A percentile compares a stretch with the other conserved stretches of the same genome.
phyloP scores from a whole-genome alignment of 495 filamentous ascomycete species.

The Astrothelium macrocarpum region DNA sequence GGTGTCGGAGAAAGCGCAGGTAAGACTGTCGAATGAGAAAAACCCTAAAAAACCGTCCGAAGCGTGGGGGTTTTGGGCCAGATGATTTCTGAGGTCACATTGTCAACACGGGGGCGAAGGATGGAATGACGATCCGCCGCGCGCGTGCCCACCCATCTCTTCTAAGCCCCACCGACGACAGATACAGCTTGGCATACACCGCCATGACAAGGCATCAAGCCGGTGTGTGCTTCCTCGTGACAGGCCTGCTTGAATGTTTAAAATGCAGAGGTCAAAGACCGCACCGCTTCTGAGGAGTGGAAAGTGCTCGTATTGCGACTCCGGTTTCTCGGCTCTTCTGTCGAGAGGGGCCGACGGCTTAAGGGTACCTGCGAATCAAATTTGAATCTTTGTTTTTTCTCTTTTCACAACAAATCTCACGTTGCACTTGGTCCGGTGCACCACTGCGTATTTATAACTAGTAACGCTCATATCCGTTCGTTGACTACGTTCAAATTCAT shows the following conservation, averaged over 20 bases:
- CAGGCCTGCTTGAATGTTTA: neutral
- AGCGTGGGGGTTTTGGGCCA: neutral
- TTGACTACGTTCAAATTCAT: neutral
- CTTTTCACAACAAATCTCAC: neutral
- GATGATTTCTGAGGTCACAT: conserved; percentile 5
- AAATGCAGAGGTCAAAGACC: neutral
- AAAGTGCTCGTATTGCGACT: neutral
- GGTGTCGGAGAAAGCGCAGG: neutral
- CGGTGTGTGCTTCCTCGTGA: neutral
- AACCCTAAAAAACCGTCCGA: neutral
- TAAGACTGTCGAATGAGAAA: neutral
- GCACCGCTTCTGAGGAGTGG: neutral
- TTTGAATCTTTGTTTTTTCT: neutral
- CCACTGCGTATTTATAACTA: neutral
- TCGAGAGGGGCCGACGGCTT: neutral
- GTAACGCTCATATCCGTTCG: neutral
- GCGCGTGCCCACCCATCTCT: neutral
- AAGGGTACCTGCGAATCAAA: neutral
- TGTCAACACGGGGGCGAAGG: neutral
- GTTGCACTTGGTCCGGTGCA: neutral
- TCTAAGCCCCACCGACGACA: neutral
- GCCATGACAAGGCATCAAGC: neutral
- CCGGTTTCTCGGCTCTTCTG: neutral
- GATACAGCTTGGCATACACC: neutral
- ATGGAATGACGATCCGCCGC: neutral